Evolutionary conservation across 2,329 filamentous ascomycete genomes (phyloP).

Genomic region (Elsinoe necatrix): DNA sequence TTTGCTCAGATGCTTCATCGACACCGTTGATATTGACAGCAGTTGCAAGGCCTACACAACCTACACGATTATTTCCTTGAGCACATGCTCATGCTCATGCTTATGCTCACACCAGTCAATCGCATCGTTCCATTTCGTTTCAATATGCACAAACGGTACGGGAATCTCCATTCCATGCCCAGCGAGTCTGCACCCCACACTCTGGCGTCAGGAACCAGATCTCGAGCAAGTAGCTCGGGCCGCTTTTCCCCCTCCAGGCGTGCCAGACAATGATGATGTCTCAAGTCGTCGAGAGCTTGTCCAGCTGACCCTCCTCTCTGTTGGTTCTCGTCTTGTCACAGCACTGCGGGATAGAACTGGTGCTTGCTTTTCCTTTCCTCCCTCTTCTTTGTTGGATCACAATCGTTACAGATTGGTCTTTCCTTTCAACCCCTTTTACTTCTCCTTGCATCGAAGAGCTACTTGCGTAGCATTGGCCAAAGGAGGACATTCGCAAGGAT

Average conservation of each 20-base stretch:
- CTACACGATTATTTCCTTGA: background rate
- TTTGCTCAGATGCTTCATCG: no score
- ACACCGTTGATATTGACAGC: background rate
- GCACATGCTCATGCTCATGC: background rate
- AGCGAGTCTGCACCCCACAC: background rate
- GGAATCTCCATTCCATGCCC: background rate
- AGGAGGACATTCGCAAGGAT: background rate
- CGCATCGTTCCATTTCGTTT: background rate
- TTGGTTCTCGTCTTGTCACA: background rate
- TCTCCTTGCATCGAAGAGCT: background rate
- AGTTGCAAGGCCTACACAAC: background rate
- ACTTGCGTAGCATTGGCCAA: background rate
- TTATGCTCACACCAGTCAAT: background rate
- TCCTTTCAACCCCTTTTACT: background rate
- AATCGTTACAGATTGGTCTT: background rate
- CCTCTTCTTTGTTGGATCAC: background rate
- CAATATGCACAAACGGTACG: background rate
- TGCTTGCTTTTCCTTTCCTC: background rate
- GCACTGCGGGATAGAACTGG: background rate
- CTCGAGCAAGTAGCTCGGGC: background rate
- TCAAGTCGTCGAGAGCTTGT: background rate
- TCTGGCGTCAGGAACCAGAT: background rate
- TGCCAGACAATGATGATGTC: background rate
- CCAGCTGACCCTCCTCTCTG: slow-evolving; percentile 6
- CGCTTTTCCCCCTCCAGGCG: background rate